Conservation (phyloP, 1,284 basidiomycete genomes). For the Puccinia triticina region DNA sequence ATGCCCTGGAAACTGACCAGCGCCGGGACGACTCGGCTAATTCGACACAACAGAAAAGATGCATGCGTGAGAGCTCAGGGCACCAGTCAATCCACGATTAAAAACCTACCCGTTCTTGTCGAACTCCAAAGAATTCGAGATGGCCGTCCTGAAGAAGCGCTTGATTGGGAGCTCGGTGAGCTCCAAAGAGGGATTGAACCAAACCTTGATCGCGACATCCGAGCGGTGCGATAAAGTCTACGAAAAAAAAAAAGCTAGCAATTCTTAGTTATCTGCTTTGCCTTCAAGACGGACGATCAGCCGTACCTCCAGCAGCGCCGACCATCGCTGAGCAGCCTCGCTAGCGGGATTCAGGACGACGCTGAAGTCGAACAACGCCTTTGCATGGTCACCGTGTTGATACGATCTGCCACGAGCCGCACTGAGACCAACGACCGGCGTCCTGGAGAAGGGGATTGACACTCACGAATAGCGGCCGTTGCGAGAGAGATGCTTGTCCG, state of each 20-base stretch:
- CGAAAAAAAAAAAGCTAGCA: neutral
- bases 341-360: constrained; percentile 82
- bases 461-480: constrained; percentile 43
- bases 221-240: constrained; percentile 62
- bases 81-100: neutral
- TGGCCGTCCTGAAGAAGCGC: constrained; percentile 85
- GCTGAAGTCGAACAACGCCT: constrained; percentile 73
- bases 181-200: constrained; percentile 72
- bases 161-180: constrained; percentile 79
- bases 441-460: neutral
- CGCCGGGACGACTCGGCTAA: constrained; percentile 42
- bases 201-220: constrained; percentile 70
- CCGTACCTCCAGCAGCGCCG: constrained; percentile 71
- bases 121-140: constrained; percentile 69
- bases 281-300: neutral
- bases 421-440: neutral
- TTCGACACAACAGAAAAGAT: neutral
- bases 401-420: constrained; percentile 66
- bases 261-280: neutral
- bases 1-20: constrained; percentile 67
- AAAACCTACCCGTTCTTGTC: constrained; percentile 70
- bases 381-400: constrained; percentile 69
- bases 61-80: constrained; percentile 57
- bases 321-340: constrained; percentile 81
- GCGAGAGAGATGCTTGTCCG: constrained; percentile 18